Evolutionary conservation across 1,139 yeast species (phyloP).

Genomic region (Candida glucosophila): DNA sequence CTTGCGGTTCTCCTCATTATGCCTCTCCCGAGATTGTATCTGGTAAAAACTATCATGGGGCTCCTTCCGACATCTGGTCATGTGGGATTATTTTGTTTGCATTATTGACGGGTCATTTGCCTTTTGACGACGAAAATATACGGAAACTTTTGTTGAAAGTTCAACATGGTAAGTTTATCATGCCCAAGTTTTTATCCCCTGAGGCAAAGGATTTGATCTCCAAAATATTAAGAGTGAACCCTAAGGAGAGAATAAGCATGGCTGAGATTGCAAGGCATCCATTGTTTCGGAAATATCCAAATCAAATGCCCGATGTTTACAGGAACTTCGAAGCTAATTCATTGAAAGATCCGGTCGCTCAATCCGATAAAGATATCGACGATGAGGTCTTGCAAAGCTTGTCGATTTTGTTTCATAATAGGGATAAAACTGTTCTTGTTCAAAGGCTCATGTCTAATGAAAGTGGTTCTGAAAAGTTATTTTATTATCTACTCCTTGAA

Average conservation of each 20-base stretch:
- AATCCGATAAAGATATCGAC: slow-evolving; percentile 56
- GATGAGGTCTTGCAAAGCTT: slow-evolving; percentile 75
- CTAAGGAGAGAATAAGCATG: slow-evolving; percentile 68
- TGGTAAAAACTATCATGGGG: slow-evolving; percentile 90
- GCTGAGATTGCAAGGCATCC: slow-evolving; percentile 72
- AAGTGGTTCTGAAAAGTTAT: slow-evolving; percentile 79
- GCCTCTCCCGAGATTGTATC: slow-evolving; percentile 98
- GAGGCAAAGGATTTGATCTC: slow-evolving; percentile 86
- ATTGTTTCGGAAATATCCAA: slow-evolving; percentile 64
- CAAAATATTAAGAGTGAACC: slow-evolving; percentile 75
- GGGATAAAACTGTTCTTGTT: slow-evolving; percentile 52
- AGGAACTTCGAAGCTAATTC: slow-evolving; percentile 17
- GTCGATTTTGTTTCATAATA: slow-evolving; percentile 88
- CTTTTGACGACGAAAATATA: slow-evolving; percentile 94
- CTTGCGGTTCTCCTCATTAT: slow-evolving; percentile 98
- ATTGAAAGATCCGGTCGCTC: slow-evolving; percentile 39
- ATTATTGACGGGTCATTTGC: slow-evolving; percentile 85
- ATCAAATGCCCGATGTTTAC: slow-evolving; percentile 14
- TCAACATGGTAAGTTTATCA: slow-evolving; percentile 76
- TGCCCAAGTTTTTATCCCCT: slow-evolving; percentile 70
- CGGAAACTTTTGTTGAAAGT: slow-evolving; percentile 80
- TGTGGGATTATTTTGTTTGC: slow-evolving; percentile 96
- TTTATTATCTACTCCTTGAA: slow-evolving; percentile 73
- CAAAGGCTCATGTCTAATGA: slow-evolving; percentile 49
- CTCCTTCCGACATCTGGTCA: slow-evolving; percentile 97